These are phyloP conservation scores for Ascochyta viciae-villosae DNA, from an alignment of 2,329 filamentous ascomycete genomes.

Conservation along the genomic window DNA sequence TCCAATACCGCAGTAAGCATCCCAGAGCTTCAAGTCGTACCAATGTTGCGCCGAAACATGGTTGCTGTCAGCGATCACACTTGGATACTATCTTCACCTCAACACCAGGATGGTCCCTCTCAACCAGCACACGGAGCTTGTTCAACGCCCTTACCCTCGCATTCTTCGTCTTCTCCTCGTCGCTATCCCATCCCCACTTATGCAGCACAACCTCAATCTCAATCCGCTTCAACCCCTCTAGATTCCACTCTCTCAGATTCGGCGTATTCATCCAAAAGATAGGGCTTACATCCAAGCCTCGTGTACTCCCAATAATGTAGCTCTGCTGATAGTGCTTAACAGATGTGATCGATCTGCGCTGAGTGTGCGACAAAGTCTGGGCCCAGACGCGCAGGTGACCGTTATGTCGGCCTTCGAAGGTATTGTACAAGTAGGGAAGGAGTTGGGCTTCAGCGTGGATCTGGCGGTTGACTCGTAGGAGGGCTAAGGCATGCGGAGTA, in stretches of 20 bases:
- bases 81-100: not conserved
- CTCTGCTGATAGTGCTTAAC: slow-evolving; percentile 3
- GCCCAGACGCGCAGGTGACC: slow-evolving; percentile 7
- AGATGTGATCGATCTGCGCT: not conserved
- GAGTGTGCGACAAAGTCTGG: not conserved
- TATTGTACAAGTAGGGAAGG: slow-evolving; percentile 9
- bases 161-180: not conserved
- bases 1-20: too few species aligned
- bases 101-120: slow-evolving; percentile 3
- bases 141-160: not conserved
- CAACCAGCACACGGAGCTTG: not conserved
- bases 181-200: slow-evolving; percentile 4
- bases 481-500: not conserved
- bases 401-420: slow-evolving; percentile 6
- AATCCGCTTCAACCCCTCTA: slow-evolving; percentile 7
- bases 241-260: not conserved
- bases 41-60: not conserved
- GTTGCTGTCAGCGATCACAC: not conserved
- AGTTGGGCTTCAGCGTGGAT: slow-evolving; percentile 3
- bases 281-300: not conserved
- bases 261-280: slow-evolving; percentile 13
- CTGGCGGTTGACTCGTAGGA: slow-evolving; percentile 7
- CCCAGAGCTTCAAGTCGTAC: not conserved
- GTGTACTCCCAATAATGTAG: not conserved
- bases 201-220: slow-evolving; percentile 5